Evolutionary conservation across 805 yeast species (phyloP), one percentile per base, ranked within the genome.

Genomic region (Wickerhamiella azyma): DNA sequence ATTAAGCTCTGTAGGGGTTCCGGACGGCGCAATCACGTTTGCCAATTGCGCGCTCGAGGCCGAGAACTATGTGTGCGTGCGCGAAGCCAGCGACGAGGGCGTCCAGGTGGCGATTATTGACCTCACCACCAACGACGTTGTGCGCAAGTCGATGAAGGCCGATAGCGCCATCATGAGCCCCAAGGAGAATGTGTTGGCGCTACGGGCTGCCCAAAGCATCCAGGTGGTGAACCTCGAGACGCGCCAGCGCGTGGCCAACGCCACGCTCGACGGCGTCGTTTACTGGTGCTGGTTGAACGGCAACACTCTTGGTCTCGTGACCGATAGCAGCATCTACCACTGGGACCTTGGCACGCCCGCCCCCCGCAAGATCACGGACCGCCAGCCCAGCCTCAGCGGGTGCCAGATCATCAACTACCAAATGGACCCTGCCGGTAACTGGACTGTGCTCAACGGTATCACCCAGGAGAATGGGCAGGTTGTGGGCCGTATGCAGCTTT

Each of bases 121-220:
- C 61, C 71, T 92, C 59, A 72, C 76, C 53, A 77, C 77, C 68
- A 84, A 84, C 65, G 74, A 76, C 56, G 77, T 88, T 50, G 81
- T 83, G 18, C 79, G 94, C 60, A 89, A 92, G 66, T 82, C 84
- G 63, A 92, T 92, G 95, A 75, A 84, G 47, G 99, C 98, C 39
- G 99, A 92, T 66, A 83, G 86, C 52, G 97, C 96, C 43, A 92
- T 92, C 61, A 79, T 92, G 92, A 94, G 86, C 65, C 97, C 98
- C 29, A 77, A 81, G 63, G 78, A 81, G 65, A 51, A 53, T 39
- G 85, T 88, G 52, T 86, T 92, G 56, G 85, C 96, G 13, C 76
- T 92, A 53, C 77, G 97, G 61, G 97, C 97, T 37, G 96, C 96
- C 54, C 86, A 96, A 41, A 88, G 96, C 35, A 75, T 92, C 51